Percentiles rank a stretch among this genome's conserved stretches.
These are phyloP conservation scores for Cymbidium sinense DNA, from an alignment of 106 monocot genomes.

Conservation along the genomic window DNA sequence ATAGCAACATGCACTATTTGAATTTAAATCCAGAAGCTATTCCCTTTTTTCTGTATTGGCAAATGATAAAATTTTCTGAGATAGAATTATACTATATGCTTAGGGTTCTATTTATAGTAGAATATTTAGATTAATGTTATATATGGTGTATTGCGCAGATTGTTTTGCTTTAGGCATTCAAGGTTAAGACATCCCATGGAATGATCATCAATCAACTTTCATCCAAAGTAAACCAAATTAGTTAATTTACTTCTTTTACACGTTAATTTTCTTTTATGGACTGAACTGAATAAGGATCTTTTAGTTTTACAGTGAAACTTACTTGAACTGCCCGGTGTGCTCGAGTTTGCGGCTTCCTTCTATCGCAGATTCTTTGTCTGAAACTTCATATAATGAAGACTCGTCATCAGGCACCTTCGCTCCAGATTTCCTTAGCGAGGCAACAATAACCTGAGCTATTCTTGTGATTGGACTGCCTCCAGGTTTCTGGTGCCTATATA, in stretches of 20 bases:
- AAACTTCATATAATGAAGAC: constrained; percentile 26
- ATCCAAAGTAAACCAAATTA: too few relatives aligned
- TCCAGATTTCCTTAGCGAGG: constrained; percentile 22
- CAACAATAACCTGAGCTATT: constrained; percentile 46
- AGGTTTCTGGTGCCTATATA: constrained; percentile 45
- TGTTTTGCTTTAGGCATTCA: too few relatives aligned
- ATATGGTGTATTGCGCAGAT: too few relatives aligned
- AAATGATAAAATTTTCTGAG: too few relatives aligned
- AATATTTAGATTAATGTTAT: too few relatives aligned
- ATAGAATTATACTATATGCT: too few relatives aligned
- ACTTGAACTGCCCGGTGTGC: constrained; percentile 36
- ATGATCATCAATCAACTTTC: too few relatives aligned
- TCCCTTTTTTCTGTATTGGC: too few relatives aligned
- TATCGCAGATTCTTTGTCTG: constrained; percentile 41
- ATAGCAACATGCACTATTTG: neutral
- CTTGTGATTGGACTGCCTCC: constrained; percentile 54
- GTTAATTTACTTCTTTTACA: neutral
- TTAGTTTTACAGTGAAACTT: neutral
- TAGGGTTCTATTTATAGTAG: too few relatives aligned
- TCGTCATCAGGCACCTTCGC: constrained; percentile 29
- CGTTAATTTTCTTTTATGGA: neutral
- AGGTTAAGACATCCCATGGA: too few relatives aligned
- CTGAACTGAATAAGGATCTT: neutral
- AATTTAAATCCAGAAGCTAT: too few relatives aligned
- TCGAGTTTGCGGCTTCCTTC: constrained; percentile 47